A percentile compares a stretch with the other conserved stretches of the same genome.
phyloP scores from a whole-genome alignment of 331 rosid genomes.

The Spiraea crenata region DNA sequence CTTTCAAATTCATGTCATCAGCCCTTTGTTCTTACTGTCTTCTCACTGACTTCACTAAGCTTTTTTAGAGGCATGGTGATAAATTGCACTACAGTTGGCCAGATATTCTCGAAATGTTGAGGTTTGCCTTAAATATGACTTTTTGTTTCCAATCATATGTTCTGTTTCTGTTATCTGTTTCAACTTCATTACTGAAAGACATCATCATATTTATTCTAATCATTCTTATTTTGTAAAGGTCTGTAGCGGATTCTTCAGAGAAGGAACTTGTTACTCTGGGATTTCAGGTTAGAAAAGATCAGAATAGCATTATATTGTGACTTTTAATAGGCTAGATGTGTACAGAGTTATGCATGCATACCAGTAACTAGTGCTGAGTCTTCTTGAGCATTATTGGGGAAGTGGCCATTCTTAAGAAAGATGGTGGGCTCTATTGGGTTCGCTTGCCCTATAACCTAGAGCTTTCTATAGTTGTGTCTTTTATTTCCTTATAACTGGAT shows the following conservation, averaged over 20 bases:
- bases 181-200: conserved; percentile 11
- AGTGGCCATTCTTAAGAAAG: no score
- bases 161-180: conserved; percentile 23
- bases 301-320: not conserved
- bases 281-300: conserved; percentile 70
- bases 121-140: conserved; percentile 49
- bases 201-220: no score
- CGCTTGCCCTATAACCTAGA: no score
- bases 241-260: conserved; percentile 88
- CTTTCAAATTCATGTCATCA: conserved; percentile 26
- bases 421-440: no score
- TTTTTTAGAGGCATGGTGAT: conserved; percentile 85
- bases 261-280: conserved; percentile 94
- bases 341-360: not conserved
- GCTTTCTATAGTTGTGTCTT: not conserved
- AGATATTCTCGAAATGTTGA: conserved; percentile 87
- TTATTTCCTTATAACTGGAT: not conserved
- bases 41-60: conserved; percentile 12
- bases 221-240: conserved; percentile 50
- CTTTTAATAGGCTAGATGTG: conserved; percentile 2
- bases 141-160: conserved; percentile 12
- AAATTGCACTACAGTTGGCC: conserved; percentile 88
- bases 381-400: no score
- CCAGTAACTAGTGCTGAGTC: no score
- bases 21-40: conserved; percentile 24